Base-by-base conservation (phyloP, 345 rosid genomes). In the Populus nigra region DNA sequence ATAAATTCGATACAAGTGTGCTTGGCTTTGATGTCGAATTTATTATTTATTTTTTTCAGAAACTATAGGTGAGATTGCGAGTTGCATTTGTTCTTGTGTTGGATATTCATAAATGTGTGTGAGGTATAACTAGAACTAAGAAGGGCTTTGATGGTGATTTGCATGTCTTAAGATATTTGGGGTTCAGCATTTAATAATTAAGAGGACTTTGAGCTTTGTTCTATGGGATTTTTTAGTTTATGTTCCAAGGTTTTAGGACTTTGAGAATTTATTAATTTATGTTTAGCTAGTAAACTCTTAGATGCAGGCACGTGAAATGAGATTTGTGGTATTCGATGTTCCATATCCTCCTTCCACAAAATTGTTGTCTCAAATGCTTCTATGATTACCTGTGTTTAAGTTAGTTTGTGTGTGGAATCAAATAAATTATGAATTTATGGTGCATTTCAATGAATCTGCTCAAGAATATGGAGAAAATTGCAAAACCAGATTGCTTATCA, bases 81-180 rank as follows among this genome's bases (percentile, higher is more conserved):
- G 80, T 84, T 70, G 62, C 65, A 43, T 83, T 38, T 59, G 76
- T 69, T 69, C n/a, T 38, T 22, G 5, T n/a, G 38, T 69, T 69
- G 27, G 41, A 69, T 77, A 22, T 59, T 17, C 45, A 20, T 74
- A 61, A 59, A 16, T 20, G 47, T 35, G 65, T 49, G 22, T 59
- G 55, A 18, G 39, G 70, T 39, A 43, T 69, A 20, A 31, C 23
- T 1, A 23, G 23, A 38, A 45, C 13, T 22, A 23, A 59, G 4
- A 62, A 59, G 68, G 49, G 15, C 2, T 63, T 27, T 53, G 59
- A 11, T 66, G 35, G 25, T 18, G 65, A 72, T 78, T 72, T 20
- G 55, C 66, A 39, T 39, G 57, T 72, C 23, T 10, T 72, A 39
- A 27, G 43, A 17, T 33, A 13, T 2, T 15, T 63, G 72, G 45